Evolutionary conservation across 441 rosid species (phyloP), one percentile per base, ranked within the genome.

Genomic region (California macrophylla): DNA sequence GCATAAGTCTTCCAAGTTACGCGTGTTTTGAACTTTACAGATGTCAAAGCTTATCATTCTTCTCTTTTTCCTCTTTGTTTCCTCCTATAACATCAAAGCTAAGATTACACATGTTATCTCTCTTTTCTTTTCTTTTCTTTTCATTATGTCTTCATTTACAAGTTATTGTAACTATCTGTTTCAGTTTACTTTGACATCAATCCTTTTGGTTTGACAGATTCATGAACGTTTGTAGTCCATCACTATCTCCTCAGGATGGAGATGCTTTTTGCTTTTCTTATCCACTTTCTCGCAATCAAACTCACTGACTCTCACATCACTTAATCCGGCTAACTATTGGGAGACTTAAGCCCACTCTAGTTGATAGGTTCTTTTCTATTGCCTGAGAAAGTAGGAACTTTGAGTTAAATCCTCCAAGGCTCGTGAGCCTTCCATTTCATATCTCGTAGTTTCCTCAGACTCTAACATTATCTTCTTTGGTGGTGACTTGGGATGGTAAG

Each of bases 201-300:
- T 42, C 16, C 7, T 42, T 42, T 52, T 52, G 60, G 60, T 52
- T 52, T 3, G 9, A 4, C 21, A 52, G 60, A n/a, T n/a, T n/a
- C n/a, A n/a, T n/a, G n/a, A n/a, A 40, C 28, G 10, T 20, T 58
- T 52, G 24, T 54, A 13, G 65, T 60, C 42, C 25, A 7, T 38
- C 83, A 71, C 4, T 76, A 82, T 80, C 77, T 77, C 75, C 81
- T 24, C 45, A 23, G 32, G 82, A 80, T 65, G 32, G 47, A 67
- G 76, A 77, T 75, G 28, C 70, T 58, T 77, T 76, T 76, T 10
- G 67, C 82, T 50, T 76, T 74, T 80, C 75, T 56, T 3, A 52
- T 21, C 6, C 60, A 50, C 58, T 18, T 52, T 18, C 10, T 52
- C 7, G 60, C n/a, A n/a, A n/a, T n/a, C n/a, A n/a, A n/a, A n/a